A percentile compares a stretch with the other conserved stretches of the same genome.
These are phyloP conservation scores for Entelexis sorbosivorans DNA, from an alignment of 1,139 yeast species.

Conservation along the genomic window DNA sequence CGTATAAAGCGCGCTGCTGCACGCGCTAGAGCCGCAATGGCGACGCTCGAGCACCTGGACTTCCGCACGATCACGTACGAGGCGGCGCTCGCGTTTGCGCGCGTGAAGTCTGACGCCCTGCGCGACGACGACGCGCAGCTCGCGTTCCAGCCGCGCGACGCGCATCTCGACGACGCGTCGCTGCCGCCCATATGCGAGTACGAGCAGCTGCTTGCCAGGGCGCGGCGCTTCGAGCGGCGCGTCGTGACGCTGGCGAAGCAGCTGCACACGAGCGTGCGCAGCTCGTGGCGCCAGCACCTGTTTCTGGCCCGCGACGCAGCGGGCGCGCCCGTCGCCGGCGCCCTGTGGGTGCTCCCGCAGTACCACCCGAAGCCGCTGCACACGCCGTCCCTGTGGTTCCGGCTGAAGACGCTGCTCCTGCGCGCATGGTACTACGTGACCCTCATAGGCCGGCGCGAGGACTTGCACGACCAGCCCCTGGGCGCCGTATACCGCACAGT, in stretches of 20 bases:
- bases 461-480: neutral
- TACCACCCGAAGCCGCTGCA: slow-evolving; percentile 4
- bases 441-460: neutral
- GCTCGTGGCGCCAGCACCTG: slow-evolving; percentile 7
- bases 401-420: neutral
- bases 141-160: neutral
- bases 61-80: slow-evolving; percentile 9
- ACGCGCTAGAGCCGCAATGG: too few species aligned
- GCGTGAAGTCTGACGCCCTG: slow-evolving; percentile 16
- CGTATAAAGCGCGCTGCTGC: too few species aligned
- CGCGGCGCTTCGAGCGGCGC: slow-evolving; percentile 5
- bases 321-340: slow-evolving; percentile 12
- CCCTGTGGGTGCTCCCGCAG: slow-evolving; percentile 13
- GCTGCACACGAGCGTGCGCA: neutral
- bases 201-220: slow-evolving; percentile 8
- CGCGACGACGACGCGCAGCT: slow-evolving; percentile 8
- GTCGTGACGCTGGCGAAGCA: slow-evolving; percentile 1
- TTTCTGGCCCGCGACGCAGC: slow-evolving; percentile 5
- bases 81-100: slow-evolving; percentile 14
- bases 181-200: slow-evolving; percentile 17
- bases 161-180: slow-evolving; percentile 2
- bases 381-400: slow-evolving; percentile 2
- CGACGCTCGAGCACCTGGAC: slow-evolving; percentile 3
- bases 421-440: neutral
- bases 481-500: neutral